phyloP scores from a whole-genome alignment of 1,284 basidiomycete genomes.

The Ganoderma lingzhi region DNA sequence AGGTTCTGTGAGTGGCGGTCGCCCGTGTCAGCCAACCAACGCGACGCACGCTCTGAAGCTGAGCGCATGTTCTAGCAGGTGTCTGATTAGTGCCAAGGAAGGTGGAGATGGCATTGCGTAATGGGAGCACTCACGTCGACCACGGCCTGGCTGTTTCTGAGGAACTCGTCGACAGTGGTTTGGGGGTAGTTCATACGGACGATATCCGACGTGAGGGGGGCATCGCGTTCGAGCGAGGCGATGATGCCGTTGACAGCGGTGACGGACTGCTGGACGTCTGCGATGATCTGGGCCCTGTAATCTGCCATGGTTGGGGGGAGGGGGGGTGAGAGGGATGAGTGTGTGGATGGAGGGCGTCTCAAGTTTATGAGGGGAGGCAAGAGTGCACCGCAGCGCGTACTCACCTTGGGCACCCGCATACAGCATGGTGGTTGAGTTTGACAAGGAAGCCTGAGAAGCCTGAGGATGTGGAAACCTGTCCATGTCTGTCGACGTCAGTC shows the following conservation, averaged over 20 bases:
- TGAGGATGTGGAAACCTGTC: neutral
- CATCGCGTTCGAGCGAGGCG: slow-evolving; percentile 9
- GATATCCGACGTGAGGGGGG: slow-evolving; percentile 14
- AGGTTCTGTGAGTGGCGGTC: slow-evolving; percentile 11
- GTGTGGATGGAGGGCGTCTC: neutral
- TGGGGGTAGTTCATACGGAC: slow-evolving; percentile 16
- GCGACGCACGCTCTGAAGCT: slow-evolving; percentile 6
- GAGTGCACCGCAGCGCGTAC: neutral
- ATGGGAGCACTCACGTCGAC: slow-evolving; percentile 5
- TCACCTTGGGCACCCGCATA: neutral
- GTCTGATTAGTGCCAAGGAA: neutral
- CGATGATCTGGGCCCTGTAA: slow-evolving; percentile 7
- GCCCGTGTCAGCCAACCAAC: slow-evolving; percentile 13
- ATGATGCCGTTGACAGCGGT: slow-evolving; percentile 14
- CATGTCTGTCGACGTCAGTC: neutral
- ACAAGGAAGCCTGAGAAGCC: neutral
- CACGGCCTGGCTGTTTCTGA: slow-evolving; percentile 2
- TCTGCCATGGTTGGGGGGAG: neutral
- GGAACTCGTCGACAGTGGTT: slow-evolving; percentile 13
- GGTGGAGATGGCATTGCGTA: neutral
- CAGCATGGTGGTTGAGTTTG: neutral
- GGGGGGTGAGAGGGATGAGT: neutral
- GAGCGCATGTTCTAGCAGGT: neutral
- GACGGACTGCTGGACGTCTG: slow-evolving; percentile 10
- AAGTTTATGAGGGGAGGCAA: neutral